Conservation (phyloP, 2,329 filamentous ascomycete genomes). For the Beauveria sp. region DNA sequence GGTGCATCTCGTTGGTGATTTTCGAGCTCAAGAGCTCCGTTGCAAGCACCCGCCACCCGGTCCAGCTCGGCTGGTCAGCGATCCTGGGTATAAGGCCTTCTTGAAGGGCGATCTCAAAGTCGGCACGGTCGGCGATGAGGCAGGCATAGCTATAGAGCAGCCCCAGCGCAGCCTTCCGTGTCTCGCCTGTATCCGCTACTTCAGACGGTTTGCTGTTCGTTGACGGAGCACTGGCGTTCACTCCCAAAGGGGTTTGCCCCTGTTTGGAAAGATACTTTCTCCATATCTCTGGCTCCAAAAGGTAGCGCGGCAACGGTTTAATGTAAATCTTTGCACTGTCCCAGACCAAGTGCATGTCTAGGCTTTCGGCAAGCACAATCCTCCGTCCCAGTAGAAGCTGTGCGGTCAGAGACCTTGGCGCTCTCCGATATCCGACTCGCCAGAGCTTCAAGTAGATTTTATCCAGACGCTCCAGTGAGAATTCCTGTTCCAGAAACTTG, state of each 20-base stretch:
- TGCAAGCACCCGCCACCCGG: not conserved
- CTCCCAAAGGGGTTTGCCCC: no score
- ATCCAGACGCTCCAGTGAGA: no score
- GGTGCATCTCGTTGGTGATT: not conserved
- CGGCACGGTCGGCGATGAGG: not conserved
- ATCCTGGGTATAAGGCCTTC: not conserved
- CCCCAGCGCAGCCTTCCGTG: no score
- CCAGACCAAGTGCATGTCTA: not conserved
- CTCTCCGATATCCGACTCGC: no score
- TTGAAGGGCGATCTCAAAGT: not conserved
- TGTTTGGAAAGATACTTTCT: no score
- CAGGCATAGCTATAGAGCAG: not conserved
- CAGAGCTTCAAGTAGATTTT: no score
- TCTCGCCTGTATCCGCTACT: no score
- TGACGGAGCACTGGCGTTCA: not conserved
- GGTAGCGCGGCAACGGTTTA: not conserved
- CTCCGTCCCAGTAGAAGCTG: not conserved
- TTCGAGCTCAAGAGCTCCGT: not conserved
- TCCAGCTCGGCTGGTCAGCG: not conserved
- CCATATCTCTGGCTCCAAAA: not conserved
- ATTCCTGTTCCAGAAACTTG: no score
- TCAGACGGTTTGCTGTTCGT: no score
- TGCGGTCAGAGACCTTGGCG: not conserved
- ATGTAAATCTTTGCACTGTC: not conserved
- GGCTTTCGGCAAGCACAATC: not conserved